Base-by-base conservation (phyloP, 2,329 filamentous ascomycete species). In the Phialophora verrucosa region DNA sequence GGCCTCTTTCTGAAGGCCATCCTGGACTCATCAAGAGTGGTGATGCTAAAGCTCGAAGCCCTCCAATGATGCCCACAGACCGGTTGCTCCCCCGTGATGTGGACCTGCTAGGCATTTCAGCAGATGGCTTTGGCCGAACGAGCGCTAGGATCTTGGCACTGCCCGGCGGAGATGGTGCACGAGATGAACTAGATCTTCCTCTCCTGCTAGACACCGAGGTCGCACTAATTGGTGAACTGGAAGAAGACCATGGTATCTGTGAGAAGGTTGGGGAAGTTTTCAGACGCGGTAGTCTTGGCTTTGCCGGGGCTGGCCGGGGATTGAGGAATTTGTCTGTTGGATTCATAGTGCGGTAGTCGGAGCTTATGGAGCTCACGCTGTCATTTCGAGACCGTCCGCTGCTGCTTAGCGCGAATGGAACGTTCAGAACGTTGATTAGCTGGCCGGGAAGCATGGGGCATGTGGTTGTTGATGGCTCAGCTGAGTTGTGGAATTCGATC, bases 401-500 rank as follows among this genome's bases (percentile, higher is more conserved):
- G 17, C 75, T 78, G 56, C 78, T 84, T 47, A 83, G 74, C 76
- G 96, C 90, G 38, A 87, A 81, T 14, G 94, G 94, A 11, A 98
- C 87, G 62, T 91, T 88, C 63, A 98, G 82, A 14, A 92, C 87
- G 79, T 98, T 97, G 75, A 97, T 87, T 1, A 86, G 85, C 78
- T 97, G 94, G 14, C 94, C 94, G 3, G 94, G 94, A 29, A 97
- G 84, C 69, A 94, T 88, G 42, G 94, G 93, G 75, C 94, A 98
- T 51, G 86, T 80, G 2, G 87, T 93, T 1, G 93, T 97, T 11
- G 86, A 89, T 20, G 91, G 90, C 72, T 90, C 83, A 1, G 86
- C 80, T 31, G 89, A 82, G 76, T 97, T 92, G 76, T 92, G 88
- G 59, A 86, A 88, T 78, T 97, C 93, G 38, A 88, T 83, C 56